Conservation (phyloP, 2,329 filamentous ascomycete species). For the Davidsoniella neocaledoniae region DNA sequence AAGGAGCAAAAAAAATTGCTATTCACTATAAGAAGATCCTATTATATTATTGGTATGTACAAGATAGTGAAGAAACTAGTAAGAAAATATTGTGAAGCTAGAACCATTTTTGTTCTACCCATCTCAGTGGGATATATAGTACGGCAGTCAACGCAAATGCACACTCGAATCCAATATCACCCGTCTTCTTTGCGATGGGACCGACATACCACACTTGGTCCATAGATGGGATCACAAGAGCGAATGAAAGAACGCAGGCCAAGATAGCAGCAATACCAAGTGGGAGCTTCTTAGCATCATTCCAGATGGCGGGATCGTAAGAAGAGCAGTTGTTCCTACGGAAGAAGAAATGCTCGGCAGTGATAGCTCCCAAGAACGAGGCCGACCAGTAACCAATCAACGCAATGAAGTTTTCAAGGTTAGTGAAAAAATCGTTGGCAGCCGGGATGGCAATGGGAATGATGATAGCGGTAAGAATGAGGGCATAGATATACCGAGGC, state of each 20-base stretch:
- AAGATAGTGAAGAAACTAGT: too few relatives aligned
- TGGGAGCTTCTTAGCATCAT: constrained; percentile 27
- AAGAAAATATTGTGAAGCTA: too few relatives aligned
- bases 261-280: constrained; percentile 30
- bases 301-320: constrained; percentile 32
- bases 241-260: constrained; percentile 29
- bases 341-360: constrained; percentile 32
- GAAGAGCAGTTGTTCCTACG: constrained; percentile 26
- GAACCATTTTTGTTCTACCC: constrained; percentile 24
- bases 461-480: constrained; percentile 40
- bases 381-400: constrained; percentile 44
- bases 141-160: constrained; percentile 35
- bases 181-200: constrained; percentile 40
- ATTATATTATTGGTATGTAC: too few relatives aligned
- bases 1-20: too few relatives aligned
- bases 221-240: constrained; percentile 41
- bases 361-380: constrained; percentile 33
- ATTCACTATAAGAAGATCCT: too few relatives aligned
- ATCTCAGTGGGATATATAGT: constrained; percentile 30
- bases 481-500: constrained; percentile 39
- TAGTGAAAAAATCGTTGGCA: constrained; percentile 38
- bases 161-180: constrained; percentile 50
- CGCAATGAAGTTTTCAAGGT: constrained; percentile 38
- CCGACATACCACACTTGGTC: constrained; percentile 44
- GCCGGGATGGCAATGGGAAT: constrained; percentile 42